phyloP scores from a whole-genome alignment of 140 eudicot species.

The Senecio squalidus region DNA sequence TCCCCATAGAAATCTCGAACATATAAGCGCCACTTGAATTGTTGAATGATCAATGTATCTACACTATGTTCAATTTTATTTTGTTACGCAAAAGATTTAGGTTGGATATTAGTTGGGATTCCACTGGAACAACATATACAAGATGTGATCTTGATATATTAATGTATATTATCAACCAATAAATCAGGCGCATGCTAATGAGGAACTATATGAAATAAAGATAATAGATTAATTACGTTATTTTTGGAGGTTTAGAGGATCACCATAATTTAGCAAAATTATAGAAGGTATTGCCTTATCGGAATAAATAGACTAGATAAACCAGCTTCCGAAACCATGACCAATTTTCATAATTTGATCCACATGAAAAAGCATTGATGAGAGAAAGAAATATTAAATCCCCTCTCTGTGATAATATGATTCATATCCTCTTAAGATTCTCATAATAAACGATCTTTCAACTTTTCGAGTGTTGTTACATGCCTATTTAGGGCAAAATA shows the following conservation, averaged over 20 bases:
- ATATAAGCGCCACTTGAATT: too few relatives aligned
- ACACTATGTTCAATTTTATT: background rate
- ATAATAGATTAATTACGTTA: constrained; percentile 5
- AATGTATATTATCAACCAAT: background rate
- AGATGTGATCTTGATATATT: background rate
- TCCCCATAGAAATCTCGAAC: too few relatives aligned
- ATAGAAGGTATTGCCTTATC: background rate
- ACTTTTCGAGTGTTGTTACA: background rate
- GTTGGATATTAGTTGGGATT: background rate
- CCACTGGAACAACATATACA: background rate
- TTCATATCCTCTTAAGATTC: background rate
- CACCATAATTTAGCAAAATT: background rate
- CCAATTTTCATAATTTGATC: background rate
- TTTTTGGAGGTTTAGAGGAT: background rate
- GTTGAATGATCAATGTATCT: background rate
- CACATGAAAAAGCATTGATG: constrained; percentile 7
- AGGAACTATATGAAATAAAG: background rate
- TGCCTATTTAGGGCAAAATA: background rate
- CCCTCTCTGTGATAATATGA: too few relatives aligned
- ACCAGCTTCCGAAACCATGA: constrained; percentile 5
- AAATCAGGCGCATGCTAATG: background rate
- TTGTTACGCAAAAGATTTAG: background rate
- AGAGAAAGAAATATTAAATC: constrained; percentile 1
- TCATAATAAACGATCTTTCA: background rate
- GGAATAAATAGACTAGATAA: background rate